phyloP scores from a whole-genome alignment of 345 rosid genomes.

The Eucalyptus cloeziana region DNA sequence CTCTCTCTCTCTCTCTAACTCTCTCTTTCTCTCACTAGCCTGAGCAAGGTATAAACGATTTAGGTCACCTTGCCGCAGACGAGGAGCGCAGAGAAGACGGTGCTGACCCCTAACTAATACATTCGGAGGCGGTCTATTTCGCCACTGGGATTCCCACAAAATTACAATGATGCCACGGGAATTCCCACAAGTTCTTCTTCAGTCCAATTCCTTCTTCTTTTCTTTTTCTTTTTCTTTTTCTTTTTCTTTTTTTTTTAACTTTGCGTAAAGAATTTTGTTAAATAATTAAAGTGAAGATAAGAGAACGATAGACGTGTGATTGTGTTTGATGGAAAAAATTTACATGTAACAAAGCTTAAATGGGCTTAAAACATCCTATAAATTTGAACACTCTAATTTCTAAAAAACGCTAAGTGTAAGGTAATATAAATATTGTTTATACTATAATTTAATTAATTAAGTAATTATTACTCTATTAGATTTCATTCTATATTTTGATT shows the following conservation, averaged over 20 bases:
- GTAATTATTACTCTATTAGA: background rate
- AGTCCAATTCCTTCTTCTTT: background rate
- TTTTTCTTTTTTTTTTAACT: too few species aligned
- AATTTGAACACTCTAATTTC: background rate
- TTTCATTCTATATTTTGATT: background rate
- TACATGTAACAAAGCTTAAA: background rate
- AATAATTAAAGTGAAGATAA: background rate
- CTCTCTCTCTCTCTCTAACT: background rate
- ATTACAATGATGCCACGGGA: background rate
- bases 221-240: too few species aligned
- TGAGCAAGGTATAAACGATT: background rate
- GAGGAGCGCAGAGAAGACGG: background rate
- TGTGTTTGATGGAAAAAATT: background rate
- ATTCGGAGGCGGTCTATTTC: background rate
- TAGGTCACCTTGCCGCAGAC: background rate
- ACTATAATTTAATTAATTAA: background rate
- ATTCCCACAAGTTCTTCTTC: background rate
- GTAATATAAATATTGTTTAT: background rate
- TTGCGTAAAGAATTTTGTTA: background rate
- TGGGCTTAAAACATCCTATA: background rate
- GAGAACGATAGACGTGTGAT: background rate
- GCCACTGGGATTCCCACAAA: background rate
- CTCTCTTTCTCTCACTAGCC: background rate
- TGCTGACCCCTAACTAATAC: background rate
- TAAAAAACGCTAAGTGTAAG: rapidly evolving